Base-by-base conservation (phyloP, 2,329 filamentous ascomycete genomes). In the Pseudocercospora musae region DNA sequence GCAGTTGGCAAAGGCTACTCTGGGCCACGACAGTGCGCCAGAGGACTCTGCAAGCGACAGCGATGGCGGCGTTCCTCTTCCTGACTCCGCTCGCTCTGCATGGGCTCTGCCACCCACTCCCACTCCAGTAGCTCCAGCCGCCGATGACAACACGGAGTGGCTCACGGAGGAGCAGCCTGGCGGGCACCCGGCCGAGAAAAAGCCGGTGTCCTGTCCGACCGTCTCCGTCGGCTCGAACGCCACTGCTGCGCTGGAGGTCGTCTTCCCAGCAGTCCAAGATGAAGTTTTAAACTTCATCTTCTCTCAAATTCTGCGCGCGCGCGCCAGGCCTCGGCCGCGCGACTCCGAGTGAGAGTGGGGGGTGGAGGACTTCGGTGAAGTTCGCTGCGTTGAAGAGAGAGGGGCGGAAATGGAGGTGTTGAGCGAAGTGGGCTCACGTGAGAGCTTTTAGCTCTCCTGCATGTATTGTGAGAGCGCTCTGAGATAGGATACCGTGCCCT, bases 241-340 rank as follows among this genome's bases (percentile, higher is more conserved):
- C 13, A 56, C 46, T 13, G 37, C 13, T 10, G 60, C 62, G 23
- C 11, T 31, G 4, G 69, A 71, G 48, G 57, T 59, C 7, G 61
- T 70, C 49, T 62, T 68, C 13, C 67, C 68, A 0, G 42, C 49
- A 13, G 64, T 70, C 42, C 57, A 67, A 31, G 57, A 59, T 13
- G 55, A 69, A 11, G 65, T 68, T 9, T 49, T 70, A 13, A 61
- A 58, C 15, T 63, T 62, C 54, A 54, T 67, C 57, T 65, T 55
- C 31, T 21, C 21, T 27, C n/a, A 60, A 18, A 63, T 62, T 29
- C 21, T 54, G 49, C 5, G 29, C 31, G 53, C 37, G 21, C 18
- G 62, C 18, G 48, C 31, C 52, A 52, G 13, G 25, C 48, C 48
- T 6, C 48, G 31, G 48, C 48, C 48, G n/a, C 46, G 23, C 48